A percentile compares a stretch with the other conserved stretches of the same genome.
Conservation (phyloP, 257 asterid species). For the Hygrophila difformis region DNA sequence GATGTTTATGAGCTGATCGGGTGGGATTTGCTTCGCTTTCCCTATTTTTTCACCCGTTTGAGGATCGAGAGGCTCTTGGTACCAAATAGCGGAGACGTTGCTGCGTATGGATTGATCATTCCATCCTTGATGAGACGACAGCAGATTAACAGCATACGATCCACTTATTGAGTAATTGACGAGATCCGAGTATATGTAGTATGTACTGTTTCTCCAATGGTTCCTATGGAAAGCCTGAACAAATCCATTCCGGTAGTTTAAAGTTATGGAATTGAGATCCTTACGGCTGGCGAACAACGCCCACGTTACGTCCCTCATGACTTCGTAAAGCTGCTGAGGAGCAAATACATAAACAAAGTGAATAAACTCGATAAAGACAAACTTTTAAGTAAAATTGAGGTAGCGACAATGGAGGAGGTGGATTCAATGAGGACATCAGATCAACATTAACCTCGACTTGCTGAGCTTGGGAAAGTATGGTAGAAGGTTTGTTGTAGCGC, state of each 20-base stretch:
- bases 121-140: conserved; percentile 67
- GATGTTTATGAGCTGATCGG: conserved; percentile 73
- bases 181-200: conserved; percentile 80
- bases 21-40: conserved; percentile 50
- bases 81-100: conserved; percentile 76
- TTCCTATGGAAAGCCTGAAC: conserved; percentile 92
- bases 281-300: conserved; percentile 74
- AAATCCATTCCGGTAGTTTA: conserved; percentile 78
- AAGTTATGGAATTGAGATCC: conserved; percentile 71
- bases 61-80: conserved; percentile 70
- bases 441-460: conserved; percentile 57
- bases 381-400: too few species aligned
- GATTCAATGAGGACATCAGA: too few species aligned
- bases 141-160: conserved; percentile 16
- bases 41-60: conserved; percentile 57
- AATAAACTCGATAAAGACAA: too few species aligned
- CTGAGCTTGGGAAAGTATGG: conserved; percentile 75
- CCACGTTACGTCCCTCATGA: conserved; percentile 88
- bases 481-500: conserved; percentile 50
- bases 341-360: too few species aligned
- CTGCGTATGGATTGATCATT: conserved; percentile 65
- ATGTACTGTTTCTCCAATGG: conserved; percentile 61
- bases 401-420: too few species aligned
- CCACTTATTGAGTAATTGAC: conserved; percentile 61
- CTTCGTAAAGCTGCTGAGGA: conserved; percentile 66